Base-by-base conservation (phyloP, 495 filamentous ascomycete species). In the Lophiotrema nucula region DNA sequence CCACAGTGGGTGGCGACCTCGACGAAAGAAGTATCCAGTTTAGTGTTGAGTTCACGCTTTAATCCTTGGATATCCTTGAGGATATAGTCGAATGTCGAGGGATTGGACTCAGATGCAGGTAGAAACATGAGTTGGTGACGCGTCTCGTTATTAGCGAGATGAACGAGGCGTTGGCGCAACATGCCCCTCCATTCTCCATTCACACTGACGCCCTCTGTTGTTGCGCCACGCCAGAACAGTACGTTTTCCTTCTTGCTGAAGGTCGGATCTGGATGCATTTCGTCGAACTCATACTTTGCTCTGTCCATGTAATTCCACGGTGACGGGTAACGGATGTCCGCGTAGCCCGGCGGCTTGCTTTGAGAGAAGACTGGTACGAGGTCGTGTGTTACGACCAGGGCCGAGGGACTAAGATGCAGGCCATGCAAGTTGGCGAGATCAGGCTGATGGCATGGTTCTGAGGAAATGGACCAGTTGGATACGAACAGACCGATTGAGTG, bases 371-470 rank as follows among this genome's bases (percentile, higher is more conserved):
- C 70, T 0, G 89, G 89, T 1, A 86, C 59, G 11, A 92, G 73
- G 4, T 85, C 78, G 43, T 84, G 80, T 0, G 84, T 73, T 0
- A 83, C 77, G 39, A 81, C 81, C 53, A 83, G 78, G 5, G 82
- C 77, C 0, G 88, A 76, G 0, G 87, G 81, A 0, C 78, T 83
- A 25, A 87, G 76, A 68, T 88, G 76, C 51, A 90, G 79, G 33
- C 87, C 85, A 62, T 92, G 89, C 2, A 91, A 76, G 33, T 82
- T 76, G 16, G 83, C 80, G 38, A 95, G 76, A 61, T 95, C 89
- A 0, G 89, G 84, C 63, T 95, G 89, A 58, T 91, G 87, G 67
- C 89, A 95, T 42, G 87, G 77, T 25, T 87, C 79, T 8, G 81
- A 78, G 3, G 85, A 79, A 11, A 82, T 67, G 15, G 79, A 72